Percentiles rank a stretch among this genome's conserved stretches.
phyloP scores from a whole-genome alignment of 768 basidiomycete genomes.

The Rhizopogon salebrosus region DNA sequence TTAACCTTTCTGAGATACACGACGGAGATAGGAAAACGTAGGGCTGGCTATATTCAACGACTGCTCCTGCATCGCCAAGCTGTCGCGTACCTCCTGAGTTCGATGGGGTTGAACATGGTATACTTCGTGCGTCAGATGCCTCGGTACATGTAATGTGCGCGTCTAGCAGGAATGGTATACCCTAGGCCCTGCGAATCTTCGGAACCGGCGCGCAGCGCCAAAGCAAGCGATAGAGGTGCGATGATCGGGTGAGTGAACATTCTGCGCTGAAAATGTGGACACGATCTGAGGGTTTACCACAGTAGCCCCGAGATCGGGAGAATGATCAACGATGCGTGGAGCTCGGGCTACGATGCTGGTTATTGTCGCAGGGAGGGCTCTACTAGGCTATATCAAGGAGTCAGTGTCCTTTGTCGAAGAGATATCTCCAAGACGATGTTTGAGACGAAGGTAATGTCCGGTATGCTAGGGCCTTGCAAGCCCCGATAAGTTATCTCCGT shows the following conservation, averaged over 20 bases:
- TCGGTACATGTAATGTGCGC: not conserved
- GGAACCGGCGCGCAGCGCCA: not conserved
- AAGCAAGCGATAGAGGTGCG: not conserved
- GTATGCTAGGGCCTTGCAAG: not conserved
- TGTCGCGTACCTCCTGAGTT: not conserved
- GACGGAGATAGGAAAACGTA: too few relatives aligned
- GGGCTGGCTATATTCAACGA: too few relatives aligned
- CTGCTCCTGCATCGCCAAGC: too few relatives aligned
- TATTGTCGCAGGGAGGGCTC: not conserved
- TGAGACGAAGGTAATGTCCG: not conserved
- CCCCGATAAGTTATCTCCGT: not conserved
- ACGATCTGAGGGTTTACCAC: too few relatives aligned
- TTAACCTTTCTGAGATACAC: too few relatives aligned
- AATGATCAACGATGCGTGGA: not conserved
- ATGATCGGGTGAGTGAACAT: not conserved
- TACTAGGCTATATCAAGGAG: not conserved
- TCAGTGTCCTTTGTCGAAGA: not conserved
- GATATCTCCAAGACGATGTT: not conserved
- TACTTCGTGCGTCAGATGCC: too few relatives aligned
- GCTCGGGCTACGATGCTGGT: too few relatives aligned
- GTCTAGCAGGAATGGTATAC: not conserved
- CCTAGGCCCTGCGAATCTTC: not conserved
- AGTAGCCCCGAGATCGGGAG: not conserved
- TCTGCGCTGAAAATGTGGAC: not conserved
- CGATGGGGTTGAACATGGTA: too few relatives aligned